These are phyloP conservation scores for Aureobasidium lini DNA, from an alignment of 2,329 filamentous ascomycete species.

Conservation along the genomic window DNA sequence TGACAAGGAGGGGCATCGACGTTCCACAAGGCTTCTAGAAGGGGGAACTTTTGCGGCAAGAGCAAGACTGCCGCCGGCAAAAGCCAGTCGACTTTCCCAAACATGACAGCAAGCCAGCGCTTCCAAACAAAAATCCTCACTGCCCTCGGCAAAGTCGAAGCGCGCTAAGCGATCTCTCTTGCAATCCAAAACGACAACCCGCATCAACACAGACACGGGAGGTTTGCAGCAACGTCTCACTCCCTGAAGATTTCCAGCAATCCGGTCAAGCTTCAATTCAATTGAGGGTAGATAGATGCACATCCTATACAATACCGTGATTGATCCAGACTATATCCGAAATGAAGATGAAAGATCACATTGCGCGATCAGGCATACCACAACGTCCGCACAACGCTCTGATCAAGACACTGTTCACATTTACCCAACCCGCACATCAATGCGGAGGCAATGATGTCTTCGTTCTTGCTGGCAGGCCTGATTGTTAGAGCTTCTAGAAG, in stretches of 20 bases:
- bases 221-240: background rate
- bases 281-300: no score
- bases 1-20: background rate
- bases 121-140: background rate
- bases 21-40: conserved; percentile 10
- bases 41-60: background rate
- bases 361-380: conserved; percentile 1
- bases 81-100: background rate
- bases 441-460: background rate
- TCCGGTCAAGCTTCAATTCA: background rate
- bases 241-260: background rate
- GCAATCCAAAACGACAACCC: background rate
- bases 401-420: background rate
- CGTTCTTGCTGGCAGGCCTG: background rate
- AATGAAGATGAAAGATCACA: background rate
- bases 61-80: background rate
- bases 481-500: background rate
- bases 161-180: conserved; percentile 1
- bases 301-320: background rate
- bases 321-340: background rate
- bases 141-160: background rate
- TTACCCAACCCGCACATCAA: background rate
- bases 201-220: background rate
- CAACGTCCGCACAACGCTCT: background rate
- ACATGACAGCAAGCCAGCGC: background rate